phyloP scores from a whole-genome alignment of 2,329 filamentous ascomycete genomes.

The Diaporthe citriasiana region DNA sequence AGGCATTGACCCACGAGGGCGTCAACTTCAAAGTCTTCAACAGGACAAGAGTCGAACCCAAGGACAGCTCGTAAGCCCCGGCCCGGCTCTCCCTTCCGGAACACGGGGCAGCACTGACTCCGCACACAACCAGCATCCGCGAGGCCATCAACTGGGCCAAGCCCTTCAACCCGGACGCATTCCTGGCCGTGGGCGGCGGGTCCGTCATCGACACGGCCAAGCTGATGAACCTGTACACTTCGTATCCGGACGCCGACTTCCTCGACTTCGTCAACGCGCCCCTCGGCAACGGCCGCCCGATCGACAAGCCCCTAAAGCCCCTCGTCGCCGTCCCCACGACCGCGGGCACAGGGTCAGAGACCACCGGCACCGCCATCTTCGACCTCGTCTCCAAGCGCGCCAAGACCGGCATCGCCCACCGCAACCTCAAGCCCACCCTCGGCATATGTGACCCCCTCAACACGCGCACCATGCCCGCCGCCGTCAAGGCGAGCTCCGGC shows the following conservation, averaged over 20 bases:
- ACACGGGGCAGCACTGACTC: slow-evolving; percentile 25
- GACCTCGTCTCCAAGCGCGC: slow-evolving; percentile 90
- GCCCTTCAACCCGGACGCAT: slow-evolving; percentile 85
- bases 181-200: slow-evolving; percentile 91
- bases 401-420: slow-evolving; percentile 96
- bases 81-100: slow-evolving; percentile 24
- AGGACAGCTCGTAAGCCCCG: slow-evolving; percentile 84
- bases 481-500: slow-evolving; percentile 91
- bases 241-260: slow-evolving; percentile 92
- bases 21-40: slow-evolving; percentile 87
- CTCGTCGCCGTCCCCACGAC: slow-evolving; percentile 89
- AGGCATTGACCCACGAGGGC: slow-evolving; percentile 83
- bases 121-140: slow-evolving; percentile 39
- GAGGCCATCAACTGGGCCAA: slow-evolving; percentile 91
- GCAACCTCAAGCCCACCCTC: slow-evolving; percentile 94
- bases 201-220: slow-evolving; percentile 99
- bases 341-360: slow-evolving; percentile 91
- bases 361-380: slow-evolving; percentile 98
- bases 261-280: slow-evolving; percentile 98
- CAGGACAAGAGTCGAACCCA: slow-evolving; percentile 88
- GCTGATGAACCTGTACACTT: slow-evolving; percentile 96
- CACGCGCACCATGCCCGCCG: slow-evolving; percentile 94
- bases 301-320: slow-evolving; percentile 78
- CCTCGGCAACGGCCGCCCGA: slow-evolving; percentile 84
- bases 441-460: slow-evolving; percentile 91